Evolutionary conservation across 441 rosid species (phyloP).

Genomic region (Biscutella laevigata): DNA sequence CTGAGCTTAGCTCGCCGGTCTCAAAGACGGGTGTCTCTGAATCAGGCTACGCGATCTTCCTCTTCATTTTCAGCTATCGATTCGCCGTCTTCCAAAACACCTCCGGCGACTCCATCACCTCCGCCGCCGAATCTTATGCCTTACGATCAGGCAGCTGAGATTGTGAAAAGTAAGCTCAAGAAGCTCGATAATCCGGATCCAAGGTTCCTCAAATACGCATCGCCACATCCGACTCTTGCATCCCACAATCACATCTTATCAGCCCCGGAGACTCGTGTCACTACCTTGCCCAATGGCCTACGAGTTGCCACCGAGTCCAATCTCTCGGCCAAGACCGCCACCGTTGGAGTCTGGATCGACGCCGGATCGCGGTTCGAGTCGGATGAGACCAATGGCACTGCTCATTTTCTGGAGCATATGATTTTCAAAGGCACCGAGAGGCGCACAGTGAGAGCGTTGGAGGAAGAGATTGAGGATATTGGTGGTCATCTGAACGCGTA

Average conservation of each 20-base stretch:
- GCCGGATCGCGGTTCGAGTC: constrained; percentile 91
- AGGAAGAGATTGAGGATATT: constrained; percentile 83
- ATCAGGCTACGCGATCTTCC: constrained; percentile 19
- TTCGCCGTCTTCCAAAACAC: constrained; percentile 25
- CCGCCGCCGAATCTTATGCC: constrained; percentile 56
- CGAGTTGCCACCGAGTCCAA: constrained; percentile 88
- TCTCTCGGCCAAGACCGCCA: constrained; percentile 67
- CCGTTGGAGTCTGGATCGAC: constrained; percentile 98
- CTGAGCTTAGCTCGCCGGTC: constrained; percentile 48
- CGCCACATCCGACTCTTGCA: constrained; percentile 60
- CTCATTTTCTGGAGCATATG: constrained; percentile 92
- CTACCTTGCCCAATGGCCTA: constrained; percentile 79
- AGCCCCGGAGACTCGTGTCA: constrained; percentile 79
- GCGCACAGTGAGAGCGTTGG: constrained; percentile 47
- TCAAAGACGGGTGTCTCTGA: constrained; percentile 23
- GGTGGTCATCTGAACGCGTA: constrained; percentile 92
- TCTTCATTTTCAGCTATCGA: constrained; percentile 35
- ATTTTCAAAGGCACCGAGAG: constrained; percentile 78
- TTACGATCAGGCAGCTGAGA: constrained; percentile 71
- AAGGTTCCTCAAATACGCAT: constrained; percentile 82
- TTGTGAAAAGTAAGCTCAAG: constrained; percentile 48
- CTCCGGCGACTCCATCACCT: constrained; percentile 30
- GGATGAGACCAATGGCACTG: constrained; percentile 71
- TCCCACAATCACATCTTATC: constrained; percentile 72
- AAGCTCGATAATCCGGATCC: constrained; percentile 68